A percentile compares a stretch with the other conserved stretches of the same genome.
These are phyloP conservation scores for Chrysanthemum seticuspe DNA, from an alignment of 129 eudicot genomes.

Conservation along the genomic window DNA sequence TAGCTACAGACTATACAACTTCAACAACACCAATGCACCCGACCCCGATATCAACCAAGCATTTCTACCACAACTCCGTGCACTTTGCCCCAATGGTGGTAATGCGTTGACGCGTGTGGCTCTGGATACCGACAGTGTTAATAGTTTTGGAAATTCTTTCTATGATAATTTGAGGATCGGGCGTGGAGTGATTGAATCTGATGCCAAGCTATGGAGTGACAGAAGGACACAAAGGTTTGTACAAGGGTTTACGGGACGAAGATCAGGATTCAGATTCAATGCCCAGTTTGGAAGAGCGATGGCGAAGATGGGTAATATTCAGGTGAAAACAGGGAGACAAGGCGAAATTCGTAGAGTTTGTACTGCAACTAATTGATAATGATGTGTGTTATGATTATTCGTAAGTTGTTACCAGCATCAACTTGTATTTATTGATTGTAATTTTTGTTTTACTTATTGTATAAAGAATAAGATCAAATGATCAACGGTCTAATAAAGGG, in stretches of 20 bases:
- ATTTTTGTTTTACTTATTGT: no score
- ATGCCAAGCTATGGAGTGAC: slow-evolving; percentile 61
- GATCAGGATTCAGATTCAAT: slow-evolving; percentile 43
- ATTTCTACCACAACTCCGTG: slow-evolving; percentile 49
- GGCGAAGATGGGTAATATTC: slow-evolving; percentile 74
- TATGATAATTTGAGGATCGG: slow-evolving; percentile 52
- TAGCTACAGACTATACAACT: slow-evolving; percentile 73
- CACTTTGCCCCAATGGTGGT: slow-evolving; percentile 58
- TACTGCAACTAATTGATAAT: slow-evolving; percentile 43
- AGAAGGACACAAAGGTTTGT: slow-evolving; percentile 45
- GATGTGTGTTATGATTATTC: not conserved
- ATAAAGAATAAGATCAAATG: no score
- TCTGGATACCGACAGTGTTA: slow-evolving; percentile 54
- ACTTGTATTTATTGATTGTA: no score
- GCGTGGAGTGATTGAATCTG: slow-evolving; percentile 68
- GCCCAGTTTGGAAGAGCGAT: slow-evolving; percentile 65
- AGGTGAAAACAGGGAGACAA: slow-evolving; percentile 53
- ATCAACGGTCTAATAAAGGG: no score
- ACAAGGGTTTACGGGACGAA: slow-evolving; percentile 51
- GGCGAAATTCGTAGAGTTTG: slow-evolving; percentile 81
- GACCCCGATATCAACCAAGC: slow-evolving; percentile 56
- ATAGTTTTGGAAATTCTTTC: slow-evolving; percentile 47
- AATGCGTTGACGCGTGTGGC: slow-evolving; percentile 44
- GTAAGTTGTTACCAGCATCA: no score
- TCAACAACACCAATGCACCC: slow-evolving; percentile 39